phyloP scores from a whole-genome alignment of 2,329 filamentous ascomycete species.

The Sclerotinia trifoliorum region DNA sequence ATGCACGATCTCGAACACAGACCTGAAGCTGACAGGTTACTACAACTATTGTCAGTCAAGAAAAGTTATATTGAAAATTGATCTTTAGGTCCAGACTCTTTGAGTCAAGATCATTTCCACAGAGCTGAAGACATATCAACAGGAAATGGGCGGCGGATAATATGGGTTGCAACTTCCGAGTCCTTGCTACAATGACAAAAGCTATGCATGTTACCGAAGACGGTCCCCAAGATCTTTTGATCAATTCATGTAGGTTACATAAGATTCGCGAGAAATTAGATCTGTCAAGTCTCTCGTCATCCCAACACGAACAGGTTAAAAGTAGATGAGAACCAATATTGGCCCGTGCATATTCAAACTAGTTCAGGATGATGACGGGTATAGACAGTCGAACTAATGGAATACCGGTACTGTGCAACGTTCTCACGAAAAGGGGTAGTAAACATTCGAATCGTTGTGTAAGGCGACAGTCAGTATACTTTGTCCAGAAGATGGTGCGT shows the following conservation, averaged over 20 bases:
- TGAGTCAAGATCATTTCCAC: conserved; percentile 20
- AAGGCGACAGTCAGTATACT: conserved; percentile 4
- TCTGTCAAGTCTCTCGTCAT: conserved; percentile 17
- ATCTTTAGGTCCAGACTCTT: conserved; percentile 12
- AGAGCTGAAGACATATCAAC: conserved; percentile 7
- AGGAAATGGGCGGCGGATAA: conserved; percentile 12
- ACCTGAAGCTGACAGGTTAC: conserved; percentile 16
- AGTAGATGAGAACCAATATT: conserved; percentile 10
- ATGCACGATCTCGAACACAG: conserved; percentile 19
- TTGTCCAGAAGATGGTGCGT: not conserved
- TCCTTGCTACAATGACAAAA: conserved; percentile 19
- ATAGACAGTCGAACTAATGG: conserved; percentile 6
- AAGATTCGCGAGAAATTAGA: conserved; percentile 23
- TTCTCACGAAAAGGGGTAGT: not conserved
- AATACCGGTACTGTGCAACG: conserved; percentile 9
- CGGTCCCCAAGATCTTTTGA: conserved; percentile 19
- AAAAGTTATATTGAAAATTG: conserved; percentile 11
- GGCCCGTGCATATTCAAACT: conserved; percentile 14
- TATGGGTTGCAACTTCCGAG: conserved; percentile 20
- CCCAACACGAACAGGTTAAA: not conserved
- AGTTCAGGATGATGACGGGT: conserved; percentile 19
- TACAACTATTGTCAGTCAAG: conserved; percentile 1
- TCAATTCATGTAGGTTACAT: conserved; percentile 9
- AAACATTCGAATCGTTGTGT: not conserved
- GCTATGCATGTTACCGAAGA: conserved; percentile 19